These are phyloP conservation scores for Pittosporum tobira DNA, from an alignment of 129 eudicot genomes.

Conservation along the genomic window DNA sequence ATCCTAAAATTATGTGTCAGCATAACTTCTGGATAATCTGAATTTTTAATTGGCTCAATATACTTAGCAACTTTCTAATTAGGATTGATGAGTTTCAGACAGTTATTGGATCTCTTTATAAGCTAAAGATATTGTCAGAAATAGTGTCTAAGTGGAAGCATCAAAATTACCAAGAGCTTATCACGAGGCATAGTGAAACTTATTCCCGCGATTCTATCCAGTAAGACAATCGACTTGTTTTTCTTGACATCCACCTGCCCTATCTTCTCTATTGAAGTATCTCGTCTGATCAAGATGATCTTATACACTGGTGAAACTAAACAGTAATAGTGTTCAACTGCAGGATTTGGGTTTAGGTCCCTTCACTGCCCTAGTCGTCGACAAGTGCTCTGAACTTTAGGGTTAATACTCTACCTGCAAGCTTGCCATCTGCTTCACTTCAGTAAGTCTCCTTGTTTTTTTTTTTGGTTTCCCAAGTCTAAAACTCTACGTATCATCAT, in stretches of 20 bases:
- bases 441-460: constrained; percentile 44
- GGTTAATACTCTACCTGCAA: constrained; percentile 29
- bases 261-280: constrained; percentile 26
- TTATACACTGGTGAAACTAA: constrained; percentile 8
- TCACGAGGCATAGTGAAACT: not conserved
- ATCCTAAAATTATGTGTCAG: not conserved
- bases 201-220: not conserved
- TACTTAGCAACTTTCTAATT: not conserved
- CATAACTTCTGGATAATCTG: not conserved
- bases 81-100: not conserved
- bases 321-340: constrained; percentile 32
- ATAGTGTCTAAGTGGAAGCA: constrained; percentile 11
- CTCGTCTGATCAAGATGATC: constrained; percentile 26
- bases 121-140: constrained; percentile 9
- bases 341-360: constrained; percentile 38
- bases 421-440: constrained; percentile 33
- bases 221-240: constrained; percentile 13
- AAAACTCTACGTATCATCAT: constrained; percentile 19
- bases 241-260: constrained; percentile 13
- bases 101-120: not conserved
- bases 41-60: not conserved
- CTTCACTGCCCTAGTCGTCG: constrained; percentile 38
- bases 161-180: constrained; percentile 12
- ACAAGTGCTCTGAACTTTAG: constrained; percentile 43
- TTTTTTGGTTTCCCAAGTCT: too few relatives aligned